These are phyloP conservation scores for Colletotrichum paranaense DNA, from an alignment of 2,329 filamentous ascomycete species.

Conservation along the genomic window DNA sequence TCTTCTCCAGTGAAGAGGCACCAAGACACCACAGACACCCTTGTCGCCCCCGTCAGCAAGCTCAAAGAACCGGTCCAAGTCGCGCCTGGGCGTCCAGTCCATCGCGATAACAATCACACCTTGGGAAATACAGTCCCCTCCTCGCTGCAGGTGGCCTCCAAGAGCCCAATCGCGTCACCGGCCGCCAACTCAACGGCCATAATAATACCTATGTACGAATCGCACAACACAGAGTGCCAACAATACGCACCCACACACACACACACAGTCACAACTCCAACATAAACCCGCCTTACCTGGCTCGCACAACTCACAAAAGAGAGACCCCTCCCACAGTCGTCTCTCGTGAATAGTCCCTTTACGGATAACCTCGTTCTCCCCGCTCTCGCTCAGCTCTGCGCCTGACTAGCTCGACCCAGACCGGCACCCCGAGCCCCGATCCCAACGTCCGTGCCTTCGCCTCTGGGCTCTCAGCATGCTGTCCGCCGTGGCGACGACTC, in stretches of 20 bases:
- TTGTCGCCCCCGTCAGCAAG: background rate
- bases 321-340: background rate
- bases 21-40: conserved; percentile 11
- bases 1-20: conserved; percentile 18
- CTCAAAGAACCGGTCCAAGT: background rate
- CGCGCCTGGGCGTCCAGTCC: background rate
- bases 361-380: conserved; percentile 20
- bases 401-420: background rate
- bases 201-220: too few relatives aligned
- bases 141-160: conserved; percentile 9
- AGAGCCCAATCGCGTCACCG: conserved; percentile 13
- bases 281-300: conserved; percentile 14
- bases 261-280: background rate
- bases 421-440: background rate
- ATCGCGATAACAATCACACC: conserved; percentile 7
- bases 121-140: background rate
- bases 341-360: background rate
- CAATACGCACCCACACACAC: background rate
- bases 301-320: conserved; percentile 12
- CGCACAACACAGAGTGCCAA: background rate
- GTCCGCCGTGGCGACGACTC: conserved; percentile 21
- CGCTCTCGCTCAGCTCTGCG: background rate
- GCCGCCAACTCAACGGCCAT: background rate
- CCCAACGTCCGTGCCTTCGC: conserved; percentile 9
- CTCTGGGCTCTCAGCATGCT: conserved; percentile 28